Evolutionary conservation across 2,329 filamentous ascomycete species (phyloP), one percentile per base, ranked within the genome.

Genomic region (Phaeosphaeria sp.): DNA sequence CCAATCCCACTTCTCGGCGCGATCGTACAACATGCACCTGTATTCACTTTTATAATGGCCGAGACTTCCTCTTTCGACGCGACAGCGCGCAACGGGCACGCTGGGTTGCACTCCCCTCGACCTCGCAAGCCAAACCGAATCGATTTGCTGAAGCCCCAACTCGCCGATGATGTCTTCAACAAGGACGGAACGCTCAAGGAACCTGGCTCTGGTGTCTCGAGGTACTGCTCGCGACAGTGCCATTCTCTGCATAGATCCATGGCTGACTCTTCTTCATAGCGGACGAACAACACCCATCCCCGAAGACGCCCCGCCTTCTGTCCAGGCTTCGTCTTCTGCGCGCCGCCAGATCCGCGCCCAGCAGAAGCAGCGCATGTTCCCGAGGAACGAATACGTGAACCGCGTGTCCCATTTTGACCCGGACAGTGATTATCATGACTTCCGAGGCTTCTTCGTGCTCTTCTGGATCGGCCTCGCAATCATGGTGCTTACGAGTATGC

Each of bases 401-500:
- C 90, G 95, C 56, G 89, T 98, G 21, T 98, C 94, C 18, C 94
- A 99, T 79, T 97, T 99, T 75, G 95, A 99, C 73, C 93, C 93
- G 0, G 85, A 87, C 50, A 96, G 91, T 77, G 93, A 97, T 71
- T 93, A 98, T 76, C 89, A 89, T 71, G 93, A 99, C 78, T 99
- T 99, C 76, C 88, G 92, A 69, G 95, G 95, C 73, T 99, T 99
- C 85, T 99, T 97, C 80, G 92, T 95, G 53, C 86, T 99, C 39
- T 99, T 99, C 80, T 99, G 95, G 95, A 94, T 99, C 64, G 92
- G 92, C 10, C 83, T 99, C 58, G 92, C 91, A 66, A 96, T 99
- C 77, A 97, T 99, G 93, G 92, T 93, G 69, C 89, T 97, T 62
- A 98, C 94, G 2, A 91, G 91, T n/a, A 92, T 93, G 83, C 80